Evolutionary conservation across 768 basidiomycete genomes (phyloP), one percentile per base, ranked within the genome.

Genomic region (Boletus speciosus): DNA sequence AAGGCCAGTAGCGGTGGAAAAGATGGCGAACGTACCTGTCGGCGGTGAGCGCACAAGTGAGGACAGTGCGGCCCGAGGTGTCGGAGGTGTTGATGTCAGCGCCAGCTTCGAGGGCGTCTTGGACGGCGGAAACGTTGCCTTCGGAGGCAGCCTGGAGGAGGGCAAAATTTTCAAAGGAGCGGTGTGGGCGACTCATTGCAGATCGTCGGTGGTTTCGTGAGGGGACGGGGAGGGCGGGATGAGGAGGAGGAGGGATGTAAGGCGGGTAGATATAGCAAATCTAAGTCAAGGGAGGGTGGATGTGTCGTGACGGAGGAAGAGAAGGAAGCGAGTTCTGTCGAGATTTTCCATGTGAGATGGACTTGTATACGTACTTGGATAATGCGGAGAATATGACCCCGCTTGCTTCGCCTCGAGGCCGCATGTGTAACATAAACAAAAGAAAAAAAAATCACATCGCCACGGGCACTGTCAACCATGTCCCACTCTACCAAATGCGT

Each of bases 1-100:
- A 47, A 56, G 43, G 52, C 42, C 45, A 57, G 52, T 51, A 41
- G 31, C 34, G 54, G 35, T 14, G 53, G 56, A 49, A 10, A 11
- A 7, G 25, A 15, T 3, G n/a, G 25, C 19, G 49, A 56, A 56
- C 81, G 56, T 65, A 88, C 88, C 84, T 76, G 65, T 87, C 82
- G 25, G 88, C 88, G 12, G 86, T 84, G 57, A 90, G 78, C 10
- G 83, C 83, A 61, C 83, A 85, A 60, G 86, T 84, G 40, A 90
- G 69, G 16, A 82, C 75, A 6, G 83, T 85, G 52, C 84, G 78
- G 12, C 87, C 86, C 1, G 74, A 71, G 21, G 71, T 68, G 68
- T 88, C 86, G 44, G 81, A 72, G 39, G 80, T 78, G 63, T 90
- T 89, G 49, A 89, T 76, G 66, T 88, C 84, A 8, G 85, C 86